A percentile compares a stretch with the other conserved stretches of the same genome.
Evolutionary conservation across 257 asterid species (phyloP).

Genomic region (Nicotiana tabacum): DNA sequence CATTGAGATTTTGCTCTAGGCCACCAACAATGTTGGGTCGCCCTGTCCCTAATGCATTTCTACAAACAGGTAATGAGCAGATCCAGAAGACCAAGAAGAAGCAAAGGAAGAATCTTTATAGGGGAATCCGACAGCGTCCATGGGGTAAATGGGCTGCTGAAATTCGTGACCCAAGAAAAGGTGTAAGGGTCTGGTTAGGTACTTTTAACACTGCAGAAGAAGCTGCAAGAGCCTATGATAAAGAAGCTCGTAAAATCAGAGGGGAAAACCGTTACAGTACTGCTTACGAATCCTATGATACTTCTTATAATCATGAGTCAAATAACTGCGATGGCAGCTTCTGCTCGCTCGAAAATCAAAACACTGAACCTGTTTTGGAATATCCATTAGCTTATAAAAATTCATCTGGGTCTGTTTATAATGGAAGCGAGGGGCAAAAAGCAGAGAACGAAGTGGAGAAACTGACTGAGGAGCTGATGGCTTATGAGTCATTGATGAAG

Average conservation of each 20-base stretch:
- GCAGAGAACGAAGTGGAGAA: constrained; percentile 39
- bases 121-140: constrained; percentile 87
- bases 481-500: constrained; percentile 68
- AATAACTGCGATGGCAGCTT: not conserved
- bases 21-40: too few species aligned
- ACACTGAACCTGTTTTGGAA: not conserved
- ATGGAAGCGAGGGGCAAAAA: constrained; percentile 4
- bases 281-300: not conserved
- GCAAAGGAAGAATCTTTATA: constrained; percentile 67
- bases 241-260: constrained; percentile 78
- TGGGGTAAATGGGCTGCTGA: constrained; percentile 99
- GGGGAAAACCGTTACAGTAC: constrained; percentile 31
- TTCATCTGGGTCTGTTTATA: not conserved
- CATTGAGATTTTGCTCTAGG: too few species aligned
- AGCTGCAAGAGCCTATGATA: constrained; percentile 87
- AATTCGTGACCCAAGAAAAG: constrained; percentile 91
- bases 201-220: constrained; percentile 84
- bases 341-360: not conserved
- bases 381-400: not conserved
- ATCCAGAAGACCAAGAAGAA: constrained; percentile 26
- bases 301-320: not conserved
- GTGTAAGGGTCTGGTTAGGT: constrained; percentile 89
- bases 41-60: not conserved
- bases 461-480: constrained; percentile 74
- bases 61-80: constrained; percentile 34